phyloP scores from a whole-genome alignment of 2,329 filamentous ascomycete species.

The Fusarium compactum region DNA sequence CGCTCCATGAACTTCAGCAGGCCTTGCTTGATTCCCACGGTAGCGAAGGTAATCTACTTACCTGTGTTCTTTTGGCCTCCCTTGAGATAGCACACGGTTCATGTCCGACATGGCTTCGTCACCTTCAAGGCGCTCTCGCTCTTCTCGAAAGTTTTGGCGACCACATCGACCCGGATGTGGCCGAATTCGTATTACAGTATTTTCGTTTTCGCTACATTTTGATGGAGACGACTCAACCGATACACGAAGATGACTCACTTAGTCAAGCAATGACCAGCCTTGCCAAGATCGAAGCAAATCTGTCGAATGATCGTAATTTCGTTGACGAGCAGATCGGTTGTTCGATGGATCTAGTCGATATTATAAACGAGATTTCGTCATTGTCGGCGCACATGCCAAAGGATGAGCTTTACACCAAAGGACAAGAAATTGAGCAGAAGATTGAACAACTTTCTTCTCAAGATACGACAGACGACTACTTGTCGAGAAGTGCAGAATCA shows the following conservation, averaged over 20 bases:
- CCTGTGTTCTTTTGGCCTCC: constrained; percentile 41
- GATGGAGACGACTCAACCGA: constrained; percentile 41
- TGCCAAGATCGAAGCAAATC: constrained; percentile 22
- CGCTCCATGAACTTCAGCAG: constrained; percentile 37
- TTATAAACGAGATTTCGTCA: constrained; percentile 42
- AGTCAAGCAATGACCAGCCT: constrained; percentile 27
- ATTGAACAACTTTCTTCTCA: constrained; percentile 5
- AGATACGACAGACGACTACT: constrained; percentile 27
- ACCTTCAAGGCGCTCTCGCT: constrained; percentile 43
- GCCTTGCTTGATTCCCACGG: constrained; percentile 22
- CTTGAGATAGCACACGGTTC: constrained; percentile 44
- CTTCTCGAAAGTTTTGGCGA: constrained; percentile 39
- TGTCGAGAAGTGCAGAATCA: constrained; percentile 39
- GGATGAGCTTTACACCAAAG: constrained; percentile 18
- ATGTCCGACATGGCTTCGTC: constrained; percentile 37
- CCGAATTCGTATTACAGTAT: constrained; percentile 40
- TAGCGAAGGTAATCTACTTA: constrained; percentile 40
- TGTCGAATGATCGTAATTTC: constrained; percentile 23
- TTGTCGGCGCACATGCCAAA: constrained; percentile 16
- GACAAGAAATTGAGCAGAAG: constrained; percentile 29
- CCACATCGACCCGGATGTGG: constrained; percentile 28
- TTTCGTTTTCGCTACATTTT: constrained; percentile 44
- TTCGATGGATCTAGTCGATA: constrained; percentile 45
- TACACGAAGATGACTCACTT: constrained; percentile 15
- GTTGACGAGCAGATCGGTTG: constrained; percentile 45